Conservation (phyloP, 2,329 filamentous ascomycete species). For the Aspergillus arachidicola region DNA sequence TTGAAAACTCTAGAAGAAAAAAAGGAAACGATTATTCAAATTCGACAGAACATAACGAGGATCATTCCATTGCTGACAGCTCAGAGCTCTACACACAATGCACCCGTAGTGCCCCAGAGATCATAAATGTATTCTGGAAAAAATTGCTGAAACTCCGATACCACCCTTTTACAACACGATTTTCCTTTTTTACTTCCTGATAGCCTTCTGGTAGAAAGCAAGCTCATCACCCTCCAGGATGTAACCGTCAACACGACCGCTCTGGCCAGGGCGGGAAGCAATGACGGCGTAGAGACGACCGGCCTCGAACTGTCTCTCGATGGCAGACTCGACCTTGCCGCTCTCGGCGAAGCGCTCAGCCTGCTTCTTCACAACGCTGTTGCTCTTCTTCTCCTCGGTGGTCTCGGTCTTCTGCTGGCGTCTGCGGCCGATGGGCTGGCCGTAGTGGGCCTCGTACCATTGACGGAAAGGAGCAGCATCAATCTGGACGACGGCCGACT, state of each 20-base stretch:
- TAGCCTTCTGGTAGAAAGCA: slow-evolving; percentile 99
- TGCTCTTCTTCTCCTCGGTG: slow-evolving; percentile 82
- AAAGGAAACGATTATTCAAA: slow-evolving; percentile 4
- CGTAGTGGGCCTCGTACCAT: slow-evolving; percentile 99
- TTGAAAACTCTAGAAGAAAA: background rate
- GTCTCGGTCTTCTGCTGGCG: slow-evolving; percentile 76
- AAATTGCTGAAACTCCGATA: slow-evolving; percentile 44
- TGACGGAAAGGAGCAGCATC: slow-evolving; percentile 98
- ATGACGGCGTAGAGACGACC: slow-evolving; percentile 95
- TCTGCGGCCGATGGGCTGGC: slow-evolving; percentile 81
- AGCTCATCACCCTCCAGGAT: slow-evolving; percentile 99
- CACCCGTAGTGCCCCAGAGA: slow-evolving; percentile 27
- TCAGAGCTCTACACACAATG: slow-evolving; percentile 43
- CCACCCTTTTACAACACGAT: slow-evolving; percentile 33
- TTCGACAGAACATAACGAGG: slow-evolving; percentile 28
- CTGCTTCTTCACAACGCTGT: slow-evolving; percentile 96
- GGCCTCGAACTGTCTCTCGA: slow-evolving; percentile 99
- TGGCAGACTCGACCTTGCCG: slow-evolving; percentile 88
- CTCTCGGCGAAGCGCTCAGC: slow-evolving; percentile 75
- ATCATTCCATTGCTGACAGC: slow-evolving; percentile 41
- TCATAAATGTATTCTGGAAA: slow-evolving; percentile 36
- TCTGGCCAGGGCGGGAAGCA: slow-evolving; percentile 92
- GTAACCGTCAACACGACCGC: slow-evolving; percentile 94
- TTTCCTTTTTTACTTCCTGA: slow-evolving; percentile 81
- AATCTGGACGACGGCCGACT: slow-evolving; percentile 97